phyloP scores from a whole-genome alignment of 768 basidiomycete genomes.

The Pulveroboletus sp. region DNA sequence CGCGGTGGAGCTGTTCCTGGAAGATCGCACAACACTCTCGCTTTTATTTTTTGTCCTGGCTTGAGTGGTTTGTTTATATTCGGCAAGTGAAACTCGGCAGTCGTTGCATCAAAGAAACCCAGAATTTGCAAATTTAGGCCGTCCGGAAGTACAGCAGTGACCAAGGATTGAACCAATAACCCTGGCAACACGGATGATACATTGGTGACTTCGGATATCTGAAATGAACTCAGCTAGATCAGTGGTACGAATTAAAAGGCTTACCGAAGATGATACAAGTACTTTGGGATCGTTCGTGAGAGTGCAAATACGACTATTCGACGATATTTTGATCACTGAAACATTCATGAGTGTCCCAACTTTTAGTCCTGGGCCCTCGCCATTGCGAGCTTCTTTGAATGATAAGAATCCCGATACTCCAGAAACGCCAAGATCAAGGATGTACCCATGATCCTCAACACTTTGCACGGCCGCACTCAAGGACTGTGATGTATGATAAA shows the following conservation, averaged over 20 bases:
- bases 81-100: constrained; percentile 74
- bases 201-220: constrained; percentile 76
- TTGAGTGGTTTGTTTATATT: constrained; percentile 44
- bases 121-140: constrained; percentile 87
- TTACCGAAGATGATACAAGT: constrained; percentile 53
- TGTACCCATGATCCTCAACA: constrained; percentile 93
- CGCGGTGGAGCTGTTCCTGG: constrained; percentile 64
- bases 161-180: constrained; percentile 70
- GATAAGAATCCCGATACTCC: constrained; percentile 82
- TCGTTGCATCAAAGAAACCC: constrained; percentile 88
- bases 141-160: constrained; percentile 67
- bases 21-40: constrained; percentile 79
- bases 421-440: constrained; percentile 76
- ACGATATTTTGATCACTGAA: constrained; percentile 61
- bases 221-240: background rate
- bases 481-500: constrained; percentile 42
- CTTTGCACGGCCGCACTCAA: constrained; percentile 74
- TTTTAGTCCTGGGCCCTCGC: constrained; percentile 36
- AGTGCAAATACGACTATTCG: constrained; percentile 76
- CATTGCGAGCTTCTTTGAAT: constrained; percentile 61
- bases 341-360: constrained; percentile 67
- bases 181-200: constrained; percentile 86
- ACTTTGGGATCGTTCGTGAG: constrained; percentile 51
- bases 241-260: constrained; percentile 19
- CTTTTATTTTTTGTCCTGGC: constrained; percentile 73